Base-by-base conservation (phyloP, 345 rosid genomes). In the Xanthoceras sorbifolium region DNA sequence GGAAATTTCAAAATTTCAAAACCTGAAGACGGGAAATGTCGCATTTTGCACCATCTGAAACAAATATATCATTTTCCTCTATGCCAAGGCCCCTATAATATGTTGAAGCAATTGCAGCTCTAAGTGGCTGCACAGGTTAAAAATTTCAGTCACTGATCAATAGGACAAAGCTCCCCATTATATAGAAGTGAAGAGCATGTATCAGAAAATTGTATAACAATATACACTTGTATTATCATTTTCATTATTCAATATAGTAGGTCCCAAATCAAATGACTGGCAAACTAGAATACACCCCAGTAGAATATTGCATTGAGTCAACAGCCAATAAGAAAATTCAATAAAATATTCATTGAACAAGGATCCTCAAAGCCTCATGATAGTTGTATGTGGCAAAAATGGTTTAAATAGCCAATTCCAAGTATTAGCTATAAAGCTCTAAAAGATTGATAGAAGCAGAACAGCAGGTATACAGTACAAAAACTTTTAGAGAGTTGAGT, bases 21-120 rank as follows among this genome's bases (percentile, higher is more conserved):
- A 96, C 99, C 99, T 96, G 98, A 69, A 96, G 99, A 36, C 99
- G 98, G 44, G 97, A 88, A 76, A 93, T 96, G 69, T 96, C 98
- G 80, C 98, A 92, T 78, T 96, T 93, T 72, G 99, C 99, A 87
- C 98, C 99, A 86, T 96, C 98, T 71, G 98, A 96, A 69, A 96
- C 99, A 85, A 96, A 96, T 70, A 96, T 85, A 79, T 96, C 98
- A 68, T 78, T 93, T 25, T 90, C 97, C 71, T 81, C 92, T 69
- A 96, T 88, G 84, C 94, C 97, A 82, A 96, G 94, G 78, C 87
- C 88, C 18, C 77, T 31, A 78, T 93, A 96, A 81, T 85, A 93
- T 62, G 91, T 83, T 55, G 92, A 86, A 20, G 94, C 90, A 84
- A 96, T 84, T 64, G 97, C 95, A 77, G 90, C 73, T 84, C 99